phyloP scores from a whole-genome alignment of 225 moss, liverwort and hornwort genomes.

The Sphagnum contortum region DNA sequence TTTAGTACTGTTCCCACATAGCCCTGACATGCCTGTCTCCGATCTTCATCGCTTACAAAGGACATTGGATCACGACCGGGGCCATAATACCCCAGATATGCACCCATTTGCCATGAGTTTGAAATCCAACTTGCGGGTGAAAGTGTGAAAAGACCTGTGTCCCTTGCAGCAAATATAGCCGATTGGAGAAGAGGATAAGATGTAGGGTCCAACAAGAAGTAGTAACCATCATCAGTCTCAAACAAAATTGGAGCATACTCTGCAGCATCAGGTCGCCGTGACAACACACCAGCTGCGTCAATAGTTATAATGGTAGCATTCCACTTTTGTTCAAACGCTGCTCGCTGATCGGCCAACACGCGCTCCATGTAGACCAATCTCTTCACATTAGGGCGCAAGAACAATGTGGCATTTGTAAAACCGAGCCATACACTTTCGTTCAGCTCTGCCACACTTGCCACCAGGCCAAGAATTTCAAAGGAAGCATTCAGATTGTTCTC shows the following conservation, averaged over 20 bases:
- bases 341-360: slow-evolving; percentile 7
- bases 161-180: slow-evolving; percentile 20
- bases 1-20: slow-evolving; percentile 31
- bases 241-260: slow-evolving; percentile 32
- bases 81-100: slow-evolving; percentile 32
- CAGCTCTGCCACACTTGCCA: slow-evolving; percentile 17
- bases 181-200: slow-evolving; percentile 11
- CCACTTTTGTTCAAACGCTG: slow-evolving; percentile 20
- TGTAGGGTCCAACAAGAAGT: slow-evolving; percentile 20
- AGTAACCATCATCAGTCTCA: slow-evolving; percentile 2
- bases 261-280: slow-evolving; percentile 1
- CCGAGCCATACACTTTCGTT: slow-evolving; percentile 10
- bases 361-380: slow-evolving; percentile 14
- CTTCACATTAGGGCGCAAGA: slow-evolving; percentile 25
- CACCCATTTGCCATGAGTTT: slow-evolving; percentile 23
- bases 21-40: slow-evolving; percentile 9
- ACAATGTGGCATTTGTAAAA: slow-evolving; percentile 24
- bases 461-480: slow-evolving; percentile 28
- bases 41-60: slow-evolving; percentile 1
- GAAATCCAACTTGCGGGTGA: slow-evolving; percentile 29
- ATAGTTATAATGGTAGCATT: slow-evolving; percentile 11
- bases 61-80: neutral
- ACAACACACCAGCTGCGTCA: neutral
- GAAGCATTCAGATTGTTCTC: slow-evolving; percentile 42
- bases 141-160: slow-evolving; percentile 12